Conservation (phyloP, 345 rosid species). For the Melastoma malabathricum region DNA sequence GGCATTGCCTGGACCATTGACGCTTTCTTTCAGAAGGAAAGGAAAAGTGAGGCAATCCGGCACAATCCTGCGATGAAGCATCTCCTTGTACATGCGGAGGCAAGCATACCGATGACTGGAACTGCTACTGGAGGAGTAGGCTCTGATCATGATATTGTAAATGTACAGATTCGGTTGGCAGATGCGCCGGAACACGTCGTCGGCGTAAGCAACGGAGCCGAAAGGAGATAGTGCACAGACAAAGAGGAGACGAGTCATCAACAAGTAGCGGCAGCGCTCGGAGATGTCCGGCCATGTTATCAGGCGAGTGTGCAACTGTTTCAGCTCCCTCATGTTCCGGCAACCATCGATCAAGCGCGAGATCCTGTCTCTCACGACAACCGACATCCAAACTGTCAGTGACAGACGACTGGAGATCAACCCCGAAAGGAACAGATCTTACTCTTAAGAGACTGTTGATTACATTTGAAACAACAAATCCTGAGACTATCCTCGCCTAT, state of each 20-base stretch:
- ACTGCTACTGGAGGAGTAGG: constrained; percentile 17
- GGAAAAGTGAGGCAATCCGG: constrained; percentile 50
- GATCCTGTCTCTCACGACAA: constrained; percentile 4
- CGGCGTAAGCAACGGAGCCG: constrained; percentile 29
- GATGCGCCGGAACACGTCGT: constrained; percentile 19
- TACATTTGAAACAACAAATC: no score
- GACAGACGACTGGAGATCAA: no score
- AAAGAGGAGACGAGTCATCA: constrained; percentile 38
- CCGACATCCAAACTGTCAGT: not conserved
- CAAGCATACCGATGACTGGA: constrained; percentile 6
- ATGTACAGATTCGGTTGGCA: constrained; percentile 16
- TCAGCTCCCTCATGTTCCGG: constrained; percentile 24
- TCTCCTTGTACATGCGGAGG: constrained; percentile 25
- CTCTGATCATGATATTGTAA: constrained; percentile 50
- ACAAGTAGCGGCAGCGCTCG: constrained; percentile 12
- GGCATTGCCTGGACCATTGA: constrained; percentile 11
- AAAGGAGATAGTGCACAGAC: constrained; percentile 26
- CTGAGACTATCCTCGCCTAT: no score
- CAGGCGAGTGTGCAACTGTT: constrained; percentile 33
- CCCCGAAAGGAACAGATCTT: no score
- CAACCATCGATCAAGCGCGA: constrained; percentile 18
- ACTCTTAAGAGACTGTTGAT: no score
- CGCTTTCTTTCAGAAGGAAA: constrained; percentile 45
- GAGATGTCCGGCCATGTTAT: constrained; percentile 16
- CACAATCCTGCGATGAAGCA: constrained; percentile 22